These are phyloP conservation scores for Torulaspora maleeae DNA, from an alignment of 805 yeast species.

Conservation along the genomic window DNA sequence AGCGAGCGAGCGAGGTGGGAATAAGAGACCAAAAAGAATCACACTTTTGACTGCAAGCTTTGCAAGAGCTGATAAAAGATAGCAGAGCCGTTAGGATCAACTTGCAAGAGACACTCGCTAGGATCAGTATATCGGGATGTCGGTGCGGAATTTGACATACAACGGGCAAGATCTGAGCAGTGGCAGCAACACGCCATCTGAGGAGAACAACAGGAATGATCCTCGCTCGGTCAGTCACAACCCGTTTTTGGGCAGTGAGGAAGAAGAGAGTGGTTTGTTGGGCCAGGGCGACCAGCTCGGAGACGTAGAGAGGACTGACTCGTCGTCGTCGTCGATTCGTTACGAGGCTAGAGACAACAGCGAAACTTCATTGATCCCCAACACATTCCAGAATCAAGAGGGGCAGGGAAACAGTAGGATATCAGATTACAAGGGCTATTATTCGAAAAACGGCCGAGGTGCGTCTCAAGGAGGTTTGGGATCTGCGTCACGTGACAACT, in stretches of 20 bases:
- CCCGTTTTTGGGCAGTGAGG: constrained; percentile 18
- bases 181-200: constrained; percentile 8
- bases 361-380: constrained; percentile 11
- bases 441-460: constrained; percentile 22
- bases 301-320: constrained; percentile 8
- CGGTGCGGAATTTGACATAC: constrained; percentile 25
- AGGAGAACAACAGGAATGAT: constrained; percentile 11
- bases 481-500: constrained; percentile 5
- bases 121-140: constrained; percentile 6
- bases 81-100: too few relatives aligned
- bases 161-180: constrained; percentile 13
- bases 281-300: not conserved
- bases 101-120: not conserved
- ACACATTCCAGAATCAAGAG: not conserved
- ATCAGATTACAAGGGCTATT: constrained; percentile 33
- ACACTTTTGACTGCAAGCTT: not conserved
- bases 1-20: constrained; percentile 2
- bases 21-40: not conserved
- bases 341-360: constrained; percentile 10
- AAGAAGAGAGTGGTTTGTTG: constrained; percentile 11
- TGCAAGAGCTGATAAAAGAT: too few relatives aligned
- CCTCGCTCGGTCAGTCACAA: constrained; percentile 13
- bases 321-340: constrained; percentile 11
- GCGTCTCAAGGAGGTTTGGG: constrained; percentile 1
- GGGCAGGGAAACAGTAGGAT: constrained; percentile 1